Evolutionary conservation across 208 protist genomes (phyloP).

Genomic region (Leptomonas pyrrhocoris): DNA sequence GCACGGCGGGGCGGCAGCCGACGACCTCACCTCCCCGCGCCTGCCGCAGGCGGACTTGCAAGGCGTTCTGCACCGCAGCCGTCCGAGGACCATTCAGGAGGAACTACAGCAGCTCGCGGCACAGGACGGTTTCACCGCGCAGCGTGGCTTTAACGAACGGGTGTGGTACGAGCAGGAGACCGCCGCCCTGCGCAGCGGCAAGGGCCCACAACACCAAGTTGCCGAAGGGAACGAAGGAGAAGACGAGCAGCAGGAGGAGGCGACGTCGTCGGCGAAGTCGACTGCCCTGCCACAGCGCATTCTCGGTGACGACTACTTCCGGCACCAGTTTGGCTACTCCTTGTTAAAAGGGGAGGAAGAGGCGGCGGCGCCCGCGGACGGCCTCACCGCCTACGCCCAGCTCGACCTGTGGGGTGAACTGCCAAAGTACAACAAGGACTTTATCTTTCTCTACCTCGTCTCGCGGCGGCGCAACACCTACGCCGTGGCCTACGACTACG

Average conservation of each 20-base stretch:
- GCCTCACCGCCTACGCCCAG: constrained; percentile 64
- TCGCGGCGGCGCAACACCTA: constrained; percentile 88
- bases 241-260: neutral
- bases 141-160: constrained; percentile 83
- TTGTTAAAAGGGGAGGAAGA: constrained; percentile 49
- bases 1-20: neutral
- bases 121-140: constrained; percentile 59
- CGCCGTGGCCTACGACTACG: constrained; percentile 88
- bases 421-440: constrained; percentile 87
- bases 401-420: constrained; percentile 90
- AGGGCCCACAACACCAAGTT: neutral
- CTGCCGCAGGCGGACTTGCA: constrained; percentile 75
- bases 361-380: constrained; percentile 24
- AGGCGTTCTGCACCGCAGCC: constrained; percentile 44
- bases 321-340: constrained; percentile 82
- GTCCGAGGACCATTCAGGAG: constrained; percentile 40
- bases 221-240: neutral
- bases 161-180: constrained; percentile 77
- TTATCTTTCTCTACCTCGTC: constrained; percentile 88
- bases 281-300: constrained; percentile 61
- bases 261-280: neutral
- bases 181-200: neutral
- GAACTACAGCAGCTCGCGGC: constrained; percentile 66
- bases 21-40: constrained; percentile 26
- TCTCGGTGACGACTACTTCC: constrained; percentile 80